These are phyloP conservation scores for Omphalotus olearius DNA, from an alignment of 1,284 basidiomycete genomes.

Conservation along the genomic window DNA sequence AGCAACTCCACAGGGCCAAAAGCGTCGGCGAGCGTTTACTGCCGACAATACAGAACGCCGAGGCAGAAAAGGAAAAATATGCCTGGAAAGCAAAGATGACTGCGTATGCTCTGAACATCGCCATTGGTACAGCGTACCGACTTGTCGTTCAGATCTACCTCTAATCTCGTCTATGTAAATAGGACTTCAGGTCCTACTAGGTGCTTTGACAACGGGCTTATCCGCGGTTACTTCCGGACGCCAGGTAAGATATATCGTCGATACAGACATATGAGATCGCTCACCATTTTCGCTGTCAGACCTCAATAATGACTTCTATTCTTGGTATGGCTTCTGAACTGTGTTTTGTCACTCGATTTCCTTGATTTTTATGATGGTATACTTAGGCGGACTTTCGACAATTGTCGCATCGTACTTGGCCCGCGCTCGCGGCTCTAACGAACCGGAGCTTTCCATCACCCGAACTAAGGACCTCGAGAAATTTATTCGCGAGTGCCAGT, in stretches of 20 bases:
- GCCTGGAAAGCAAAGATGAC: conserved; percentile 35
- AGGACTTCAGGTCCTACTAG: conserved; percentile 55
- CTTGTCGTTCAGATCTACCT: not conserved
- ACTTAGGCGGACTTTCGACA: conserved; percentile 54
- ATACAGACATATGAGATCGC: not conserved
- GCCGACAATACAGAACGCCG: conserved; percentile 40
- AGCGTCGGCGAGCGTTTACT: conserved; percentile 40
- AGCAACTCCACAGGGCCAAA: conserved; percentile 20
- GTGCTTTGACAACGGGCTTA: conserved; percentile 63
- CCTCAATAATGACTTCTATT: conserved; percentile 32
- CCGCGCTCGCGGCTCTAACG: conserved; percentile 58
- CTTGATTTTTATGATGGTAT: conserved; percentile 22
- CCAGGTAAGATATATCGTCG: conserved; percentile 27
- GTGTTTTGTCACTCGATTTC: not conserved
- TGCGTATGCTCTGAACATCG: conserved; percentile 48
- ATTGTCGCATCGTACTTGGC: conserved; percentile 68
- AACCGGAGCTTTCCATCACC: conserved; percentile 55
- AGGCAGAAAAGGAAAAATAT: conserved; percentile 35
- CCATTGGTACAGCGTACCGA: conserved; percentile 30
- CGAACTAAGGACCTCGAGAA: conserved; percentile 57
- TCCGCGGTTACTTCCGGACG: conserved; percentile 43
- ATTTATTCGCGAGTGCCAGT: conserved; percentile 55
- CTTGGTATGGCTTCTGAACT: conserved; percentile 26
- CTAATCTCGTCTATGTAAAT: conserved; percentile 20
- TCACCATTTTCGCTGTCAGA: conserved; percentile 22